These are phyloP conservation scores for Diaporthe helianthi DNA, from an alignment of 2,329 filamentous ascomycete species.

Conservation along the genomic window DNA sequence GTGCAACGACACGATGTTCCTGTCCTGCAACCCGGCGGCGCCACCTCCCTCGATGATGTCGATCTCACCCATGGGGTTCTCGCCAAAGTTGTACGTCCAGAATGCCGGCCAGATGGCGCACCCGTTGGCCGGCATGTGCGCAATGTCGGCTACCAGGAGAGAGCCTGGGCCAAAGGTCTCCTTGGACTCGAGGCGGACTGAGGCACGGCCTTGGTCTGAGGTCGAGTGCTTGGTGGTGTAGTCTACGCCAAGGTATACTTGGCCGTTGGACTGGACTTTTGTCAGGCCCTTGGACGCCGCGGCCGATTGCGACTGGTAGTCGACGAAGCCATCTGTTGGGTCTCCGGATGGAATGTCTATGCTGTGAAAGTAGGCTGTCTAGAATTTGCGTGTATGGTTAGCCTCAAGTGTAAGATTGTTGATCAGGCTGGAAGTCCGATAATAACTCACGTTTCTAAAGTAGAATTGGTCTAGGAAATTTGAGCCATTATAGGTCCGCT, in stretches of 20 bases:
- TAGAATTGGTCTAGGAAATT: slow-evolving; percentile 12
- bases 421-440: no score
- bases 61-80: slow-evolving; percentile 59
- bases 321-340: slow-evolving; percentile 37
- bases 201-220: slow-evolving; percentile 47
- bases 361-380: slow-evolving; percentile 23
- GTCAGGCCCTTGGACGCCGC: slow-evolving; percentile 50
- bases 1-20: slow-evolving; percentile 57
- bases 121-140: slow-evolving; percentile 55
- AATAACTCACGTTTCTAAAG: background rate
- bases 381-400: background rate
- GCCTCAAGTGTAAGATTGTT: no score
- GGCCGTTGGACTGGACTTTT: slow-evolving; percentile 41
- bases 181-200: slow-evolving; percentile 54
- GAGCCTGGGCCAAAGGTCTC: slow-evolving; percentile 52
- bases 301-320: slow-evolving; percentile 47
- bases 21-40: slow-evolving; percentile 47
- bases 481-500: slow-evolving; percentile 13
- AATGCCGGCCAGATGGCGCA: slow-evolving; percentile 60
- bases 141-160: slow-evolving; percentile 53
- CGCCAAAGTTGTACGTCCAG: slow-evolving; percentile 45
- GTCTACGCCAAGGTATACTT: slow-evolving; percentile 55
- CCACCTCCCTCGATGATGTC: slow-evolving; percentile 56
- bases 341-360: slow-evolving; percentile 33
- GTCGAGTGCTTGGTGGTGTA: slow-evolving; percentile 42